Base-by-base conservation (phyloP, 2,329 filamentous ascomycete species). In the Alternaria postmessia region DNA sequence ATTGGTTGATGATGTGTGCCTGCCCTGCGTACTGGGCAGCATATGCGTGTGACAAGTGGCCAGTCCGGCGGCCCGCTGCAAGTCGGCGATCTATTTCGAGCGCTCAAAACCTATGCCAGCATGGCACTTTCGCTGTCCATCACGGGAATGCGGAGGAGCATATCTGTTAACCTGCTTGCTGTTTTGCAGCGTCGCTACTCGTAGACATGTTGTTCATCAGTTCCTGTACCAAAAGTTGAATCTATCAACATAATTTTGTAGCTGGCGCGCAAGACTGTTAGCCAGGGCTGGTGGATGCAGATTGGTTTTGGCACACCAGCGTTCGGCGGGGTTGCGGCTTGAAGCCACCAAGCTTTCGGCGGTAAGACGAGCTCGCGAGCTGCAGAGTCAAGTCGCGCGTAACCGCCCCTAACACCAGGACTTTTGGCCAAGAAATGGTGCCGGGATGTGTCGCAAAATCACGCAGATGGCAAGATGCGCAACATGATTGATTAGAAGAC, bases 31-130 rank as follows among this genome's bases (percentile, higher is more conserved):
- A 42, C 66, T 60, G 71, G 59, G 65, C 69, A 68, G 63, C 61
- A 61, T 38, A 70, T 72, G 73, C 70, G 66, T 63, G 72, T 78
- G 74, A 77, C 63, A 59, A 71, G 62, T 62, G 54, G 63, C 54
- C 64, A 64, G 57, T 32, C 58, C 32, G 48, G 70, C 74, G 74
- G 73, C 57, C 72, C 71, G 73, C 63, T 62, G 72, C 75, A 66
- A 67, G 65, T 71, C 54, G 64, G 57, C 62, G 52, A 67, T 74
- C 75, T 78, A 78, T 78, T 78, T 75, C 64, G 64, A 71, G 75
- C 57, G 54, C 51, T 30, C 32, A 58, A 57, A 57, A 46, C 44
- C 43, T 61, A 22, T 49, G 38, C 57, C 59, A 62, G 46, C 59
- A 59, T 57, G 47, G 42, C 59, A 49, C 47, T 53, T 61, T 41